Percentiles rank a stretch among this genome's conserved stretches.
Conservation (phyloP, 169 alveolate species). For the Cryptosporidium canis region DNA sequence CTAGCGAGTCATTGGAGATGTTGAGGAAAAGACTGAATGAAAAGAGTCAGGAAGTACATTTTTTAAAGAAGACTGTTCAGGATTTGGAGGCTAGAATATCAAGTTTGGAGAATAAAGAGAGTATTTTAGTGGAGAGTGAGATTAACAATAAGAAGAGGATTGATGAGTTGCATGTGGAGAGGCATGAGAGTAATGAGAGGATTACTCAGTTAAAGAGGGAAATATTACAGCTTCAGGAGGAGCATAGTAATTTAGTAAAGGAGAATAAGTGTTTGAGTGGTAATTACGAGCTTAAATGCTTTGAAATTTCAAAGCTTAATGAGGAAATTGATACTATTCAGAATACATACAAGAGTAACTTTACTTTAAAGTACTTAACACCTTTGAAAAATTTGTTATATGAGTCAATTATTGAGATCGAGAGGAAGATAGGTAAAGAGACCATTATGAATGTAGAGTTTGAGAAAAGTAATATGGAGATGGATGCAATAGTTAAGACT, state of each 20-base stretch:
- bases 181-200: conserved; percentile 10
- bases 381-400: conserved; percentile 34
- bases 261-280: conserved; percentile 50
- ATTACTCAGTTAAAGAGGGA: neutral
- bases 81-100: conserved; percentile 46
- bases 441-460: conserved; percentile 23
- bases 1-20: neutral
- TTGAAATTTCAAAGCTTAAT: conserved; percentile 50
- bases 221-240: conserved; percentile 24
- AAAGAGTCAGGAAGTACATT: conserved; percentile 57
- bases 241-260: neutral
- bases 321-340: conserved; percentile 20
- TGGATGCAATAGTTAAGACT: conserved; percentile 32
- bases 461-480: conserved; percentile 15
- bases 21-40: conserved; percentile 53
- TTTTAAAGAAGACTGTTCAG: conserved; percentile 31
- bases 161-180: conserved; percentile 9
- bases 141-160: conserved; percentile 13
- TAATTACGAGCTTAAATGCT: conserved; percentile 28
- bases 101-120: conserved; percentile 30
- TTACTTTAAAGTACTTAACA: conserved; percentile 31
- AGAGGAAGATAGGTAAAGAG: neutral
- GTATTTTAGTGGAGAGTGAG: conserved; percentile 21
- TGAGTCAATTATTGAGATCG: conserved; percentile 33
- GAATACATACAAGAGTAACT: conserved; percentile 7